phyloP scores from a whole-genome alignment of 805 yeast genomes.

The Kuraishia ogatae region DNA sequence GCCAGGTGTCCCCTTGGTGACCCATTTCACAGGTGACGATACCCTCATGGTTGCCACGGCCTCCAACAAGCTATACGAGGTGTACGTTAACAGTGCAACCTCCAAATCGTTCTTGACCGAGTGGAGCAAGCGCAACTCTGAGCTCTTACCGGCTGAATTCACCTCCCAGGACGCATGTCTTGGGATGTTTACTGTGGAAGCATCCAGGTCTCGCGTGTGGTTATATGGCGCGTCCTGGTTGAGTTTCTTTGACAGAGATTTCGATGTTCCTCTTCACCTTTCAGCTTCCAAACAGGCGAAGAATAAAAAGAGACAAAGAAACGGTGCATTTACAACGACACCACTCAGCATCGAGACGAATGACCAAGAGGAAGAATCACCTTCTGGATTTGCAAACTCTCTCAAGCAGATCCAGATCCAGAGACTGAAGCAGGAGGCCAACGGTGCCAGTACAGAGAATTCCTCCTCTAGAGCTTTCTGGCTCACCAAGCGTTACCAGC shows the following conservation, averaged over 20 bases:
- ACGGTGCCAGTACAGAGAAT: constrained; percentile 13
- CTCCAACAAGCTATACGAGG: constrained; percentile 71
- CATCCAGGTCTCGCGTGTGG: constrained; percentile 45
- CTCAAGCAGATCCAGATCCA: constrained; percentile 7
- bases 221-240: constrained; percentile 85
- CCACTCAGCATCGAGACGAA: neutral
- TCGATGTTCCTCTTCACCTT: constrained; percentile 42
- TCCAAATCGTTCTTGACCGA: constrained; percentile 36
- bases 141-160: constrained; percentile 61
- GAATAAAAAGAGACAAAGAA: constrained; percentile 23
- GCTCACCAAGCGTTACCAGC: constrained; percentile 68
- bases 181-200: constrained; percentile 46
- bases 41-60: constrained; percentile 60
- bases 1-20: constrained; percentile 49
- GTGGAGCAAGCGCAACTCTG: constrained; percentile 79
- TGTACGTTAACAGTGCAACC: constrained; percentile 25
- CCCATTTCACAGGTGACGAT: constrained; percentile 41
- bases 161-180: constrained; percentile 54
- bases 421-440: constrained; percentile 3
- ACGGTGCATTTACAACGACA: constrained; percentile 15
- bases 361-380: constrained; percentile 11
- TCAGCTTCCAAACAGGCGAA: constrained; percentile 20
- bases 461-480: constrained; percentile 47
- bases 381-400: constrained; percentile 2
- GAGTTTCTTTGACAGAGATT: constrained; percentile 57